Percentiles rank a stretch among this genome's conserved stretches.
phyloP scores from a whole-genome alignment of 306 rosid species.

The Quercus berberidifolia region DNA sequence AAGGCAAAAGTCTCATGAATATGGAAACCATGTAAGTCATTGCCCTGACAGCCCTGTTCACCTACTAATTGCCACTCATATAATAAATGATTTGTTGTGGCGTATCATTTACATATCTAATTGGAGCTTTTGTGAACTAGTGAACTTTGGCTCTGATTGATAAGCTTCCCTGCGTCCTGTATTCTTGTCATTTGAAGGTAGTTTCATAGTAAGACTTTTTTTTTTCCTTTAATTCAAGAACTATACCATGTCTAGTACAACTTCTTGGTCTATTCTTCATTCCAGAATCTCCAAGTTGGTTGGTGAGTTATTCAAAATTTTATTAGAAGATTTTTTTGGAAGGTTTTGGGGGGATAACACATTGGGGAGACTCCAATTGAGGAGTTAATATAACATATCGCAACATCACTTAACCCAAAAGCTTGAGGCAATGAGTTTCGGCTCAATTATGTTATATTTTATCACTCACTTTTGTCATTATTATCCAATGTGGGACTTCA shows the following conservation, averaged over 20 bases:
- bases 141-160: conserved; percentile 50
- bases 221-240: conserved; percentile 34
- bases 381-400: too few species aligned
- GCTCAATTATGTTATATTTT: too few species aligned
- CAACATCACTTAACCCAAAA: too few species aligned
- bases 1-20: conserved; percentile 4
- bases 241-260: conserved; percentile 56
- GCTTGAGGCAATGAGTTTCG: too few species aligned
- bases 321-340: background rate
- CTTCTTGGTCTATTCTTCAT: conserved; percentile 66
- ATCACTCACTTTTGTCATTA: too few species aligned
- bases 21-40: background rate
- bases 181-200: conserved; percentile 6
- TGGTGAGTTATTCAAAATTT: conserved; percentile 42
- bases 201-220: background rate
- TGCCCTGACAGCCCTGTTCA: background rate
- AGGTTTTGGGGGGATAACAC: too few species aligned
- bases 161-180: conserved; percentile 14
- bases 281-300: conserved; percentile 95
- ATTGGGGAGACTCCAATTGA: too few species aligned
- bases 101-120: conserved; percentile 53
- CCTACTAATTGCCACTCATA: conserved; percentile 15
- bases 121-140: conserved; percentile 64
- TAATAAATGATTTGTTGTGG: conserved; percentile 60
- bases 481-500: too few species aligned